phyloP scores from a whole-genome alignment of 2,329 filamentous ascomycete species.

The Alternaria metachromatica region DNA sequence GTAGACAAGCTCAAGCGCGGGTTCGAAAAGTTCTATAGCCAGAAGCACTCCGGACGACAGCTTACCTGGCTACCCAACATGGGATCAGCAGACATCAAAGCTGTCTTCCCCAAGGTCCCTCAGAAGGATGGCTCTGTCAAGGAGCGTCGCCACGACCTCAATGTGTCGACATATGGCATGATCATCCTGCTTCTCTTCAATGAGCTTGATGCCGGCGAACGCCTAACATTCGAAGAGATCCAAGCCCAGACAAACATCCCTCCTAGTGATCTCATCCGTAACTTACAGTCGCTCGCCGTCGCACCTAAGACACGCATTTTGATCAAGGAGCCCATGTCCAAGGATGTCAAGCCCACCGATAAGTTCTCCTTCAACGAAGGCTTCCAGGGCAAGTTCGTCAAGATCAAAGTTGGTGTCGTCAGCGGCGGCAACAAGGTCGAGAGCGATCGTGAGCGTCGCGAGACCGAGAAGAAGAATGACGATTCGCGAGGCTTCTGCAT shows the following conservation, averaged over 20 bases:
- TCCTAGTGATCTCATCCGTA: constrained; percentile 73
- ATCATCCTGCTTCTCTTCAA: constrained; percentile 90
- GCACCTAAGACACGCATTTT: constrained; percentile 83
- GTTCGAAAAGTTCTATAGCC: constrained; percentile 87
- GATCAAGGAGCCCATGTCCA: constrained; percentile 78
- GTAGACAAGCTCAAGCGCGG: constrained; percentile 79
- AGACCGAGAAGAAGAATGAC: constrained; percentile 78
- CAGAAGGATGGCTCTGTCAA: constrained; percentile 71
- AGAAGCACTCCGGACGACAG: constrained; percentile 84
- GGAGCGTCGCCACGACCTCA: constrained; percentile 84
- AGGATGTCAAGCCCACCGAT: constrained; percentile 77
- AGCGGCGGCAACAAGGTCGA: constrained; percentile 84
- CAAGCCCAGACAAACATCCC: constrained; percentile 83
- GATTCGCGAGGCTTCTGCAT: constrained; percentile 73
- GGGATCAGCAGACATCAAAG: constrained; percentile 87
- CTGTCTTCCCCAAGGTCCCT: constrained; percentile 73
- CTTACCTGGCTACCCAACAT: constrained; percentile 81
- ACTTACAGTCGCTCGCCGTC: constrained; percentile 81
- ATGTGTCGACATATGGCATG: constrained; percentile 92
- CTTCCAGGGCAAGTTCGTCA: constrained; percentile 82
- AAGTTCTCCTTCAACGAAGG: constrained; percentile 81
- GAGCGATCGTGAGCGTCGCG: constrained; percentile 68
- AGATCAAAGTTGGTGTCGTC: constrained; percentile 88
- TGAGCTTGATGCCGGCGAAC: constrained; percentile 63
- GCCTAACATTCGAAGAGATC: constrained; percentile 75